A percentile compares a stretch with the other conserved stretches of the same genome.
phyloP scores from a whole-genome alignment of 2,329 filamentous ascomycete species.

The Aspergillus melleus region DNA sequence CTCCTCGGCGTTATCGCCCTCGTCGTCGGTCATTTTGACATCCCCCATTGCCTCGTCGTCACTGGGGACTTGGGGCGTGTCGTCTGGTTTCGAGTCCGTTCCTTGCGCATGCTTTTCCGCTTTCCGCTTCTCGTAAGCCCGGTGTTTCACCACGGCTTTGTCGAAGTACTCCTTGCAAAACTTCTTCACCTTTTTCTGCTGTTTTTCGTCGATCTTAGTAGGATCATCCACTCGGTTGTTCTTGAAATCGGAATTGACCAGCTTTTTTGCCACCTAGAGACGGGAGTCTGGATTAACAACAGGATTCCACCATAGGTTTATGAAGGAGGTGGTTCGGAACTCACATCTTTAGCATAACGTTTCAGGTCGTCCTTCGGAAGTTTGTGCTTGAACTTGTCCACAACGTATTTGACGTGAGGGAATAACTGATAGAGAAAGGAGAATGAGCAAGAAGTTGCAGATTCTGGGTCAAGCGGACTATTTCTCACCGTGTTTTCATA shows the following conservation, averaged over 20 bases:
- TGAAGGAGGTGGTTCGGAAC: conserved; percentile 30
- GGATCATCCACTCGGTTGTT: conserved; percentile 83
- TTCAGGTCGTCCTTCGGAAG: conserved; percentile 77
- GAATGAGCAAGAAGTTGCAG: neutral
- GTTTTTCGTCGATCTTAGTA: conserved; percentile 72
- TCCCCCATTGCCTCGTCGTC: conserved; percentile 24
- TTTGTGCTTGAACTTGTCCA: conserved; percentile 83
- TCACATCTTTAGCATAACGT: conserved; percentile 63
- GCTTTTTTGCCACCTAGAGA: conserved; percentile 70
- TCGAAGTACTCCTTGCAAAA: conserved; percentile 85
- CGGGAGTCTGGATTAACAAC: conserved; percentile 48
- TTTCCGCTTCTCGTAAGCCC: conserved; percentile 66
- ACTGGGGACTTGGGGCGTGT: conserved; percentile 23
- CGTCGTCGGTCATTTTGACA: conserved; percentile 45
- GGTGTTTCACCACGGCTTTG: conserved; percentile 77
- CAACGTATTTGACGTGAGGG: conserved; percentile 79
- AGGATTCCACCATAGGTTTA: conserved; percentile 26
- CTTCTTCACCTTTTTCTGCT: conserved; percentile 77
- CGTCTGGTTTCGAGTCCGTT: conserved; percentile 23
- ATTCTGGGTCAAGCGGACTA: neutral
- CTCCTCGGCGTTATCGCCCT: conserved; percentile 28
- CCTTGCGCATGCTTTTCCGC: conserved; percentile 44
- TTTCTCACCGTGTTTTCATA: conserved; percentile 84
- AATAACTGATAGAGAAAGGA: conserved; percentile 61
- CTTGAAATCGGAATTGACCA: conserved; percentile 90